Evolutionary conservation across 805 yeast species (phyloP), one percentile per base, ranked within the genome.

Genomic region (Kuraishia capsulata): DNA sequence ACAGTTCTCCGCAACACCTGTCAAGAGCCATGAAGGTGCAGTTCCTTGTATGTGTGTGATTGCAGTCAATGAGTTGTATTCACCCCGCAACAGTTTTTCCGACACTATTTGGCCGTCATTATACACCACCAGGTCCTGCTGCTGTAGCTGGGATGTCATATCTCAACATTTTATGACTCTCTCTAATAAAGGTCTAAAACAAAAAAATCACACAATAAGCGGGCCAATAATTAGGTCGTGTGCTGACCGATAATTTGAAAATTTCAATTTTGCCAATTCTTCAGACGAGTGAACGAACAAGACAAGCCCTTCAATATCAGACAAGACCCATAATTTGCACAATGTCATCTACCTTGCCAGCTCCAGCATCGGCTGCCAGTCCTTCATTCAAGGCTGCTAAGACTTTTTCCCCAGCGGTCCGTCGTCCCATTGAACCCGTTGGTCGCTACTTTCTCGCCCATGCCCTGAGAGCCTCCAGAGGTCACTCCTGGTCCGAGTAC

Each of bases 401-500:
- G 46, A 65, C 68, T 40, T 75, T 67, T 58, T 54, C 82, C 35
- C 71, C 76, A 19, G 70, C 88, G 35, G 71, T 71, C 35, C 81
- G 82, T 51, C 82, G 96, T 61, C 81, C 90, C 43, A 70, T 89
- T 45, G 98, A 92, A 67, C 97, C 98, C 29, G 96, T 90, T 49
- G 98, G 98, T 41, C 90, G 94, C 45, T 84, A 76, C 59, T 92
- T 89, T 69, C 69, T 92, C 52, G 96, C 96, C 38, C 98, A 92
- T 57, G 97, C 97, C 42, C 79, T 95, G 50, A 84, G 98, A 72
- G 76, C 94, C 39, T 71, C 89, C 52, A 80, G 96, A 67, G 96
- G 96, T 61, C 96, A 95, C 68, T 87, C 97, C 36, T 92, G 97
- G 96, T 87, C 97, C 40, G 97, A 92, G 66, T 92, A 76, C 56